Evolutionary conservation across 2,329 filamentous ascomycete genomes (phyloP), one percentile per base, ranked within the genome.

Genomic region (Delphinella strobiligena): DNA sequence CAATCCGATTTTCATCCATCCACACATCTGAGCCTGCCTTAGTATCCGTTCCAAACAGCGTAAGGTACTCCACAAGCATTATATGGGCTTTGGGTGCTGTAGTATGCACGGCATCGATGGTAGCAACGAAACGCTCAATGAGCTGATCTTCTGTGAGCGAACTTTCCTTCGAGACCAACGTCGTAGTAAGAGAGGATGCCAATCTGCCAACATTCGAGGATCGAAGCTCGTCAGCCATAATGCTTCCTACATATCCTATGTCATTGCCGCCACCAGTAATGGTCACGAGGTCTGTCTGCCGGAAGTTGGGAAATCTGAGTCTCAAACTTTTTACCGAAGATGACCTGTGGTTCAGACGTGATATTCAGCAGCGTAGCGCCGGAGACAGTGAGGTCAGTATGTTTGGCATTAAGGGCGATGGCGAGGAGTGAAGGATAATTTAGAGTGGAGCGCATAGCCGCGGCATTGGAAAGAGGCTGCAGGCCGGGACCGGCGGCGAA

Each of bases 211-310:
- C n/a, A n/a, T n/a, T n/a, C n/a, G n/a, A n/a, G n/a, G n/a, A n/a
- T n/a, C n/a, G n/a, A n/a, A n/a, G n/a, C n/a, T n/a, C n/a, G 4
- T 61, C 55, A n/a, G 49, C 47, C 34, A 58, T 54, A 10, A 63
- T 38, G 2, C 57, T 56, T 4, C 54, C 56, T 31, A 61, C 51
- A 43, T 63, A 63, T 3, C 53, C 54, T 33, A 63, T 51, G 44
- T 63, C 61, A 39, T 63, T 63, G 11, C 61, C 61, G 22, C 61
- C 61, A 41, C 54, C 56, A 10, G 57, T 57, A 9, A 62, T 51
- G 12, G 59, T 49, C 3, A 64, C 59, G 17, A 62, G 47, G 37
- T 63, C 58, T 8, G 43, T 61, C 54, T 2, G 37, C 36, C 1
- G 60, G 60, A 9, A 65, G 37, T 3, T 43, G 49, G 11, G 50